phyloP scores from a whole-genome alignment of 2,329 filamentous ascomycete species.

The Furcasterigmium furcatum region DNA sequence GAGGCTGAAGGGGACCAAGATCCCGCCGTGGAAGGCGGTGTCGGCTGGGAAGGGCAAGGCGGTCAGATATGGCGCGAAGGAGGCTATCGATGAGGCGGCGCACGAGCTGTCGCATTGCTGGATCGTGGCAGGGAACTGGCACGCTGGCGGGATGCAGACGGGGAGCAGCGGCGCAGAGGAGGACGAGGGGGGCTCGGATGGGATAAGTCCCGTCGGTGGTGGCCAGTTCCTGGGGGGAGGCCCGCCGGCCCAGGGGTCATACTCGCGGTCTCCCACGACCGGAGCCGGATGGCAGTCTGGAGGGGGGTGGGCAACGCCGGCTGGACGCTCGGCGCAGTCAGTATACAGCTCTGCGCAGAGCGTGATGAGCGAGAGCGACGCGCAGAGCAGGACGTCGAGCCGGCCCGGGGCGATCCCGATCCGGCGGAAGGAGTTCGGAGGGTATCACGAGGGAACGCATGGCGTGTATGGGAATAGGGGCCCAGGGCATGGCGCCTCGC shows the following conservation, averaged over 20 bases:
- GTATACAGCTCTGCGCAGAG: conserved; percentile 21
- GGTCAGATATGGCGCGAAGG: neutral
- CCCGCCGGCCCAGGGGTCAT: conserved; percentile 6
- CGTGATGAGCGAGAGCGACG: conserved; percentile 22
- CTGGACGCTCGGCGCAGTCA: conserved; percentile 18
- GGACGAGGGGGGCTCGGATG: conserved; percentile 17
- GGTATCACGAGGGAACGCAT: neutral
- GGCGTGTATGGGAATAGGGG: neutral
- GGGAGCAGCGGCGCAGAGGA: conserved; percentile 22
- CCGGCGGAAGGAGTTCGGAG: conserved; percentile 8
- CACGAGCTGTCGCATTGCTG: conserved; percentile 54
- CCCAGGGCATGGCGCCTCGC: neutral
- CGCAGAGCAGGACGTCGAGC: conserved; percentile 19
- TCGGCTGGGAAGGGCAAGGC: conserved; percentile 5
- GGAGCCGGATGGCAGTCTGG: neutral
- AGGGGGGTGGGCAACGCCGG: conserved; percentile 6
- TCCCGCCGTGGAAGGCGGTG: conserved; percentile 50
- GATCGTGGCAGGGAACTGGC: conserved; percentile 38
- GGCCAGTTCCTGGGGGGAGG: neutral
- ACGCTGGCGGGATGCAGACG: conserved; percentile 5
- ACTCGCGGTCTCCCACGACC: conserved; percentile 19
- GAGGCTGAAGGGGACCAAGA: conserved; percentile 44
- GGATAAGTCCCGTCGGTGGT: conserved; percentile 15
- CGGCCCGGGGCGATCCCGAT: conserved; percentile 11
- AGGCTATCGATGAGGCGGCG: conserved; percentile 27